A percentile compares a stretch with the other conserved stretches of the same genome.
These are phyloP conservation scores for Hyphodiscus sp. DNA, from an alignment of 2,329 filamentous ascomycete species.

Conservation along the genomic window DNA sequence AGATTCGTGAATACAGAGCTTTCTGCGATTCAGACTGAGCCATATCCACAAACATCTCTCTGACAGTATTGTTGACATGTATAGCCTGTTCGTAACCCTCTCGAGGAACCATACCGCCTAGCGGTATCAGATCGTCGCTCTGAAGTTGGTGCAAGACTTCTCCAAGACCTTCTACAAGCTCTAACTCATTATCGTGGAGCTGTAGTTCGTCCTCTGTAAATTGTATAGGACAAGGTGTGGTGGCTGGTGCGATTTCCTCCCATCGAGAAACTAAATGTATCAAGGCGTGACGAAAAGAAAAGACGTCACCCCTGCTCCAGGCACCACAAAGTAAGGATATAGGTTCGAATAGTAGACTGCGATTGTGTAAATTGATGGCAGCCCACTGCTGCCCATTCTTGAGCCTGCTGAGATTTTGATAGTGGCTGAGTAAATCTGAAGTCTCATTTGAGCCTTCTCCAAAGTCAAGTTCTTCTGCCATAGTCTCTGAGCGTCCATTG, in stretches of 20 bases:
- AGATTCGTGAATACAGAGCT: slow-evolving; percentile 7
- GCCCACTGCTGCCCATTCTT: slow-evolving; percentile 8
- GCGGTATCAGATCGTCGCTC: slow-evolving; percentile 7
- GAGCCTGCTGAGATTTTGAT: slow-evolving; percentile 5
- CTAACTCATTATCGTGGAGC: slow-evolving; percentile 10
- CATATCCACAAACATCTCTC: slow-evolving; percentile 11
- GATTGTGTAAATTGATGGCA: neutral
- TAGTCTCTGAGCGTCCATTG: neutral
- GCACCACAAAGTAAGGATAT: slow-evolving; percentile 7
- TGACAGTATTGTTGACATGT: slow-evolving; percentile 5
- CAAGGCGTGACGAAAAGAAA: neutral
- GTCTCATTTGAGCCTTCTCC: slow-evolving; percentile 1
- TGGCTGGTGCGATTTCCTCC: neutral
- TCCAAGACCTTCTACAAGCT: slow-evolving; percentile 12
- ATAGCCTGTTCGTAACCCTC: slow-evolving; percentile 9
- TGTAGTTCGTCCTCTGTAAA: slow-evolving; percentile 11
- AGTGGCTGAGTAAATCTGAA: slow-evolving; percentile 7
- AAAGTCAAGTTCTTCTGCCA: neutral
- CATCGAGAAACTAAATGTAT: neutral
- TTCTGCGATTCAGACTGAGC: slow-evolving; percentile 8
- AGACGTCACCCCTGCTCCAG: no score
- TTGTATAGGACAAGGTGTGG: slow-evolving; percentile 7
- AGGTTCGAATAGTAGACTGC: slow-evolving; percentile 2
- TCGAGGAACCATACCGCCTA: slow-evolving; percentile 11
- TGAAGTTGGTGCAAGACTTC: slow-evolving; percentile 8